Base-by-base conservation (phyloP, 495 filamentous ascomycete genomes). In the Xylaria grammica region DNA sequence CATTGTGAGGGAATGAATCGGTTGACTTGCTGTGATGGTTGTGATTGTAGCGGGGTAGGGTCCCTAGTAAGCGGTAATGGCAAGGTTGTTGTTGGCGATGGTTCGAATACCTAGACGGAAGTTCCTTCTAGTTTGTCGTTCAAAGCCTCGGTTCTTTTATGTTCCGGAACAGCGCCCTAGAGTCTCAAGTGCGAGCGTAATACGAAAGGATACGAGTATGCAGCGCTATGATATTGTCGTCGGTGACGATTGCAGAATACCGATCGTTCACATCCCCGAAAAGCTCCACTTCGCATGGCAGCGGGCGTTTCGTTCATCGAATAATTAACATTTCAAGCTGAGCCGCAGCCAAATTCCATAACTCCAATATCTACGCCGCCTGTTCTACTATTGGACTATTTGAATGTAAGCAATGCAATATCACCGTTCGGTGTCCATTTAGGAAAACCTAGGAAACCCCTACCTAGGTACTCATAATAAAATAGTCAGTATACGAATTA, bases 1-100 rank as follows among this genome's bases (percentile, higher is more conserved):
- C 71, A 77, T 75, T 50, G 44, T 63, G 60, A 15, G 38, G 27
- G 22, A 44, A n/a, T 38, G 29, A 2, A 40, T 1, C 20, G 19
- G 9, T 15, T 42, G n/a, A 32, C 38, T 36, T 26, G 20, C 45
- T 22, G n/a, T 48, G 15, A 10, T 26, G 11, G 24, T 45, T 45
- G 40, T 46, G 9, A 22, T 19, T 34, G 22, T 60, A 38, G 57
- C 57, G 57, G 57, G 57, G 57, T 48, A 49, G 13, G n/a, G 17
- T 49, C 24, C 36, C 8, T 6, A 29, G 32, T 42, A 42, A 24
- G 30, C 20, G 2, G 19, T 36, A 36, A 36, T 57, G 8, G 19
- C n/a, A n/a, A n/a, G 32, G 10, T 20, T 45, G 4, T 5, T 30
- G 38, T 32, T 30, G 17, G 26, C n/a, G 26, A 20, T 30, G 34